Evolutionary conservation across 2,329 filamentous ascomycete genomes (phyloP), one percentile per base, ranked within the genome.

Genomic region (Ascochyta lentis): DNA sequence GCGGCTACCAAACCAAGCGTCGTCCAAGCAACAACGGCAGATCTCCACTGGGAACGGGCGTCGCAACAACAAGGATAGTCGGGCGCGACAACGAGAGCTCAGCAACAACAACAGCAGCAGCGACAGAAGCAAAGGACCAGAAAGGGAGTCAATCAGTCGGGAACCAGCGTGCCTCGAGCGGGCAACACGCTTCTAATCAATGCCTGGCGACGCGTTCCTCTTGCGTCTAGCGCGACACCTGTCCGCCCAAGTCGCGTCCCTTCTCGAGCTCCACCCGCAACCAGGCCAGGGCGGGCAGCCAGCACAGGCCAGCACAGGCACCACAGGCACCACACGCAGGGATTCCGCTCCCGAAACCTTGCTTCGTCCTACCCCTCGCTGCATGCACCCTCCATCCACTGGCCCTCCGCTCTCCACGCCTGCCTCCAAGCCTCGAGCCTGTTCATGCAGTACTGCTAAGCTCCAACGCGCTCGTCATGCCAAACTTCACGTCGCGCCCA

Each of bases 11-110:
- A 40, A 16, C 39, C 23, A 46, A 16, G 29, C 19, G 52, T 56
- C 40, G 53, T 34, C 53, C 31, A 26, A 51, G 53, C 47, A 56
- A 56, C 53, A 55, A 34, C 46, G 35, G 35, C 46, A 40, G 31
- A 23, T 39, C 7, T 39, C 26, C 24, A 6, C 12, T 19, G 19
- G 19, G 19, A 19, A 19, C 19, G 19, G 19, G 19, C 19, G 19
- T 19, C 19, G 19, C 19, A 19, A 38, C 43, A 48, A 38, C 43
- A 33, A 19, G 19, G 19, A 19, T 19, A 3, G 19, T 19, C 19
- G 19, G 19, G 19, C 19, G 19, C 19, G 19, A 19, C 19, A 19
- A 19, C 3, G 19, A 19, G 19, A 19, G 19, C 19, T 19, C 19
- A 33, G 24, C 37, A 35, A 31, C 10, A 8, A 23, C 31, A 33